Conservation (phyloP, 805 yeast genomes). For the Yamadazyma tumulicola region DNA sequence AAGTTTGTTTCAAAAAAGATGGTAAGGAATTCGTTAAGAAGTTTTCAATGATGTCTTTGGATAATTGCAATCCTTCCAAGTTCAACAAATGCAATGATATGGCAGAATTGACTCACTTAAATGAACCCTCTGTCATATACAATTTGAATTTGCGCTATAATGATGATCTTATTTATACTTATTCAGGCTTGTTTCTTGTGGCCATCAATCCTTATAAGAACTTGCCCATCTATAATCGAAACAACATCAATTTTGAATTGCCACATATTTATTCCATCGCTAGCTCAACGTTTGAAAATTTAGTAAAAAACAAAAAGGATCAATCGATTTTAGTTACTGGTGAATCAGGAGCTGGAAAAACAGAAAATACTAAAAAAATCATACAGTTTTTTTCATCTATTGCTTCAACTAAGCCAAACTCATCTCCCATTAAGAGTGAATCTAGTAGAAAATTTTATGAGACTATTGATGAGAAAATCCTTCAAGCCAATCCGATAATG, state of each 20-base stretch:
- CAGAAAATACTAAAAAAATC: slow-evolving; percentile 94
- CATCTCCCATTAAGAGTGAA: neutral
- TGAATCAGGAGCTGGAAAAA: slow-evolving; percentile 98
- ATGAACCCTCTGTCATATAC: slow-evolving; percentile 93
- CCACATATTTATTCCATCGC: slow-evolving; percentile 91
- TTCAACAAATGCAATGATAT: slow-evolving; percentile 90
- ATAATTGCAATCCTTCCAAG: slow-evolving; percentile 80
- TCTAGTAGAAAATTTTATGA: slow-evolving; percentile 5
- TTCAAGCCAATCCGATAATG: slow-evolving; percentile 91
- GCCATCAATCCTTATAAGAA: slow-evolving; percentile 89
- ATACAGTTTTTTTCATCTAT: slow-evolving; percentile 86
- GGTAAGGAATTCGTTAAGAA: slow-evolving; percentile 41
- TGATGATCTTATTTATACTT: slow-evolving; percentile 82
- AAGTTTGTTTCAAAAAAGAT: slow-evolving; percentile 33
- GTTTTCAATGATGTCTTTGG: slow-evolving; percentile 43
- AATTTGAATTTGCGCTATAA: slow-evolving; percentile 74
- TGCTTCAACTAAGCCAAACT: slow-evolving; percentile 29
- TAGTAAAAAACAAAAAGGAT: slow-evolving; percentile 64
- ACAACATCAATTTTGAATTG: slow-evolving; percentile 39
- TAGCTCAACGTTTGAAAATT: slow-evolving; percentile 77
- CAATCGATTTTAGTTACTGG: slow-evolving; percentile 97
- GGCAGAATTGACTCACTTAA: slow-evolving; percentile 91
- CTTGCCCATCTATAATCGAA: slow-evolving; percentile 63
- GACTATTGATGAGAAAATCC: slow-evolving; percentile 75
- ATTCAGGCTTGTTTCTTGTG: slow-evolving; percentile 91